phyloP scores from a whole-genome alignment of 768 basidiomycete genomes.

The Asterophora parasitica region DNA sequence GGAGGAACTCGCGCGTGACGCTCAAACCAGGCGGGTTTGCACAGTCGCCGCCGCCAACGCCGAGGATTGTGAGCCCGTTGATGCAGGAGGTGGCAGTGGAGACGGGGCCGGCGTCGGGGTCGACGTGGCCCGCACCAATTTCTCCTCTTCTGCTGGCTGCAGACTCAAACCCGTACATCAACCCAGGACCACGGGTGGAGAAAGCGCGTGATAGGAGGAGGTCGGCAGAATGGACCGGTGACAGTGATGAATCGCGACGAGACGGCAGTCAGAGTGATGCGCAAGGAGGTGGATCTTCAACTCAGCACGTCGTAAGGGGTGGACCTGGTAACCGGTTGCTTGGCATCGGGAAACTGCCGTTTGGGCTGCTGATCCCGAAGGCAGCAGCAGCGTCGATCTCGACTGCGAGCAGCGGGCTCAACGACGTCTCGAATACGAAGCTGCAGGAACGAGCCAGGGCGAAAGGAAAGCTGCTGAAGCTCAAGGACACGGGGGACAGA shows the following conservation, averaged over 20 bases:
- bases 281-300: no score
- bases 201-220: slow-evolving; percentile 8
- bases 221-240: slow-evolving; percentile 11
- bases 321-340: slow-evolving; percentile 16
- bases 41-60: slow-evolving; percentile 13
- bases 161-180: slow-evolving; percentile 40
- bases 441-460: slow-evolving; percentile 15
- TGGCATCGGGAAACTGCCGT: slow-evolving; percentile 14
- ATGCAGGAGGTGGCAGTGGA: slow-evolving; percentile 7
- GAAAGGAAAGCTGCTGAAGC: slow-evolving; percentile 16
- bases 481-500: slow-evolving; percentile 6
- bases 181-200: slow-evolving; percentile 32
- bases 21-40: background rate
- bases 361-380: slow-evolving; percentile 10
- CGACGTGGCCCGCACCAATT: no score
- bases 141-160: no score
- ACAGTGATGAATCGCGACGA: no score
- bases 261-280: no score
- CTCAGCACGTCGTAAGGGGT: no score
- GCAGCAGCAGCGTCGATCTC: background rate
- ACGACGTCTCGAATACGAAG: slow-evolving; percentile 12
- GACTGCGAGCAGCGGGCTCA: slow-evolving; percentile 2
- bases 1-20: slow-evolving; percentile 15
- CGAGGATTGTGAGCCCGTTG: slow-evolving; percentile 13
- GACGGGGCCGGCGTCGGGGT: slow-evolving; percentile 6